Percentiles rank a stretch among this genome's conserved stretches.
Conservation (phyloP, 176 grass and related monocot genomes). For the Avena sativa region DNA sequence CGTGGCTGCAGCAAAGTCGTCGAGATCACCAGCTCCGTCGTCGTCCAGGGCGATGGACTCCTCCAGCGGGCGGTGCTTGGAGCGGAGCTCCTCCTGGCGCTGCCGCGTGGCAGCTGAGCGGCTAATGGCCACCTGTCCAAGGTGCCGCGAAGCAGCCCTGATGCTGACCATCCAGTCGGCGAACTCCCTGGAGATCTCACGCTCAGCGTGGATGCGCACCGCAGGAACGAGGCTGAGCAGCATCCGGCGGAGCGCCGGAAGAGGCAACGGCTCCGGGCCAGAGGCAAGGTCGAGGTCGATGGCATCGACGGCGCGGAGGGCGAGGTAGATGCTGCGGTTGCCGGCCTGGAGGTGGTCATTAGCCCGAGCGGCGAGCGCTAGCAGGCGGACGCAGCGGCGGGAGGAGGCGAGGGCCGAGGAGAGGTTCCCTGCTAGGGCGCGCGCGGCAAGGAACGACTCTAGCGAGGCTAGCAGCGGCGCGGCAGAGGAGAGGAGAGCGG, state of each 20-base stretch:
- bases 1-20: slow-evolving; percentile 70
- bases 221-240: slow-evolving; percentile 74
- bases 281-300: slow-evolving; percentile 72
- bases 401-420: slow-evolving; percentile 65
- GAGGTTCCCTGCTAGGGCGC: slow-evolving; percentile 72
- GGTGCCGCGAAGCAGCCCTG: slow-evolving; percentile 84
- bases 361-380: slow-evolving; percentile 76
- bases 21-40: slow-evolving; percentile 73
- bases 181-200: slow-evolving; percentile 92
- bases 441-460: slow-evolving; percentile 85
- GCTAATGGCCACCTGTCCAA: slow-evolving; percentile 91
- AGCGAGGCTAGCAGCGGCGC: slow-evolving; percentile 78
- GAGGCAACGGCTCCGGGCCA: slow-evolving; percentile 56
- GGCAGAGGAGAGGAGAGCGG: slow-evolving; percentile 69
- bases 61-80: slow-evolving; percentile 70
- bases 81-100: slow-evolving; percentile 92
- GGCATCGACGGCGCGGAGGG: slow-evolving; percentile 84
- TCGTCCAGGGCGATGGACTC: slow-evolving; percentile 77
- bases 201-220: slow-evolving; percentile 78
- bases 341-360: slow-evolving; percentile 71
- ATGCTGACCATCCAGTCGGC: slow-evolving; percentile 97
- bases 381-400: slow-evolving; percentile 72
- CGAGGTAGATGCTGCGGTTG: slow-evolving; percentile 78
- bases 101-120: slow-evolving; percentile 87
- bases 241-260: slow-evolving; percentile 83